Evolutionary conservation across 257 asterid species (phyloP), one percentile per base, ranked within the genome.

Genomic region (Nicotiana tabacum): DNA sequence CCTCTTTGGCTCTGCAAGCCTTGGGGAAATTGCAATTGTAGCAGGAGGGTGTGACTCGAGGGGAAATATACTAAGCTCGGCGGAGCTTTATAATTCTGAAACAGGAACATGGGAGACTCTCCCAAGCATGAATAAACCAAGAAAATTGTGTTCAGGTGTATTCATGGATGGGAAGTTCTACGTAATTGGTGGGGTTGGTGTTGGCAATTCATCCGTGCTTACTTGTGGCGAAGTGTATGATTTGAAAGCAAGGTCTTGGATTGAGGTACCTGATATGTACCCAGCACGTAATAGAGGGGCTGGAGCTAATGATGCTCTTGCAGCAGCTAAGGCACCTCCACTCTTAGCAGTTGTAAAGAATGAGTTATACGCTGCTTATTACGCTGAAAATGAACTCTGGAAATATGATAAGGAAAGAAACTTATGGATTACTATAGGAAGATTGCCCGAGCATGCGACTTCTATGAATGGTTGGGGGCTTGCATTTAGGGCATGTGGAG

Each of bases 401-500:
- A 95, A 87, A 74, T 95, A 94, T 76, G 83, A 91, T 62, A 92
- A 92, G 89, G 65, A 1, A 10, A 83, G 37, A 17, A 89, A 83
- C 77, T 46, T 4, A 9, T 95, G 99, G 99, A 32, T 17, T 15
- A 86, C 92, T 2, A 74, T 91, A 3, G 98, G 97, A 5, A 91
- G 90, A 21, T 78, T 95, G 87, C 99, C 99, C 0, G 93, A 91
- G 27, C 89, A 91, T 4, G 94, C 95, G 1, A 85, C 90, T 27
- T 93, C 99, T 0, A 90, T 91, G 92, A 87, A 87, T 10, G 98
- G 98, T 17, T 95, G 99, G 99, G 99, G 99, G 8, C 60, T 92
- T n/a, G 99, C 99, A 12, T 95, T 95, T 78, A 86, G 97, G 88
- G 98, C 92, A 2, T 95, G 97, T 35, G 98, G 99, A 2, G 91